Conservation (phyloP, 2,329 filamentous ascomycete genomes). For the Arthrinium puccinioides region DNA sequence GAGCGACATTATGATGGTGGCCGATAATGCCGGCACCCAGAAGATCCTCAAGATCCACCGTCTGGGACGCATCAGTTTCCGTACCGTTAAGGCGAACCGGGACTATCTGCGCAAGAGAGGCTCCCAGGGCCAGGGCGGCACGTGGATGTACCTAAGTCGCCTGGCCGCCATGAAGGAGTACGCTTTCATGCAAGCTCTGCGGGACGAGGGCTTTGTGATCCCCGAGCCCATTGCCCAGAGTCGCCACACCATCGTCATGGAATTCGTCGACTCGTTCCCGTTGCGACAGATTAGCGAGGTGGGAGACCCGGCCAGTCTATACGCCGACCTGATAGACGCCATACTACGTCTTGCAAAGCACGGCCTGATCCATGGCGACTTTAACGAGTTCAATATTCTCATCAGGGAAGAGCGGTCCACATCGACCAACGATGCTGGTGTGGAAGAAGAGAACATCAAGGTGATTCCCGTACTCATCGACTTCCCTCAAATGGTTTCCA, state of each 20-base stretch:
- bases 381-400: constrained; percentile 98
- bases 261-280: constrained; percentile 84
- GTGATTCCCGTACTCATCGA: constrained; percentile 86
- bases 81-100: constrained; percentile 89
- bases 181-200: constrained; percentile 84
- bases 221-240: constrained; percentile 84
- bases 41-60: constrained; percentile 92
- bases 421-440: neutral
- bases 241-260: constrained; percentile 95
- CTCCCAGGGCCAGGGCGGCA: constrained; percentile 56
- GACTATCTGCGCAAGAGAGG: constrained; percentile 75
- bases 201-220: constrained; percentile 80
- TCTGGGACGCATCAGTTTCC: constrained; percentile 91
- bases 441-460: constrained; percentile 30
- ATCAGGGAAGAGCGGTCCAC: constrained; percentile 63
- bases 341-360: constrained; percentile 77
- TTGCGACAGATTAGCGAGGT: constrained; percentile 81
- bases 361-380: constrained; percentile 94
- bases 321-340: constrained; percentile 82
- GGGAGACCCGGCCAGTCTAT: constrained; percentile 76
- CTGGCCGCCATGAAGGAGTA: constrained; percentile 91
- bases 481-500: constrained; percentile 96
- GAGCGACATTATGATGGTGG: constrained; percentile 92
- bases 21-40: constrained; percentile 69
- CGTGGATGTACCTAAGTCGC: constrained; percentile 97